Evolutionary conservation across 768 basidiomycete genomes (phyloP).

Genomic region (Termitomyces sp.): DNA sequence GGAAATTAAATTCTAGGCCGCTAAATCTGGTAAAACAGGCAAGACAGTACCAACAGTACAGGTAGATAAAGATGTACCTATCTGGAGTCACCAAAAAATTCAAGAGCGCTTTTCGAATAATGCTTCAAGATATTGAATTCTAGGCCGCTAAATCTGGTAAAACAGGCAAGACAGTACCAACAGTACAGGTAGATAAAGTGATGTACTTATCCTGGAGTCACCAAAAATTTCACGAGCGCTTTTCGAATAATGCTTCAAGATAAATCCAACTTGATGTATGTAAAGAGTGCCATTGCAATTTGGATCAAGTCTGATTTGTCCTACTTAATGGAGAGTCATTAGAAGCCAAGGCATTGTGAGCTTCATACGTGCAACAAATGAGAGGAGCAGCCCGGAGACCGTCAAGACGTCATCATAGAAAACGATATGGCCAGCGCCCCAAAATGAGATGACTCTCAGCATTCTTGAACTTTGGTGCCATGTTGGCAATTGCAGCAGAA

Average conservation of each 20-base stretch:
- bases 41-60: not conserved
- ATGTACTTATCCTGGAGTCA: not conserved
- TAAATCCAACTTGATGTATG: too few relatives aligned
- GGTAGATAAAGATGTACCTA: not conserved
- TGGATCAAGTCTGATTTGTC: too few relatives aligned
- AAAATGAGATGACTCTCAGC: constrained; percentile 21
- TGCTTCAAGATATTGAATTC: too few relatives aligned
- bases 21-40: not conserved
- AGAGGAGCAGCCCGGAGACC: not conserved
- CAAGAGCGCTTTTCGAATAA: too few relatives aligned
- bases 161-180: not conserved
- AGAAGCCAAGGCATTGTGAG: not conserved
- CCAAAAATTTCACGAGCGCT: too few relatives aligned
- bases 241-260: too few relatives aligned
- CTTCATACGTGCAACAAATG: not conserved
- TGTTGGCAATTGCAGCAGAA: constrained; percentile 18
- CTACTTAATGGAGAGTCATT: too few relatives aligned
- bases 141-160: too few relatives aligned
- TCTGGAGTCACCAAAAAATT: not conserved
- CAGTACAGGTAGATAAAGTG: not conserved
- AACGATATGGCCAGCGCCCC: constrained; percentile 21
- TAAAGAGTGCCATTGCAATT: too few relatives aligned
- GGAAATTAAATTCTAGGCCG: not conserved
- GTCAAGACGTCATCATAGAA: not conserved
- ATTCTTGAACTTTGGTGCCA: constrained; percentile 27